These are phyloP conservation scores for Colletotrichum navitas DNA, from an alignment of 2,329 filamentous ascomycete species.

Conservation along the genomic window DNA sequence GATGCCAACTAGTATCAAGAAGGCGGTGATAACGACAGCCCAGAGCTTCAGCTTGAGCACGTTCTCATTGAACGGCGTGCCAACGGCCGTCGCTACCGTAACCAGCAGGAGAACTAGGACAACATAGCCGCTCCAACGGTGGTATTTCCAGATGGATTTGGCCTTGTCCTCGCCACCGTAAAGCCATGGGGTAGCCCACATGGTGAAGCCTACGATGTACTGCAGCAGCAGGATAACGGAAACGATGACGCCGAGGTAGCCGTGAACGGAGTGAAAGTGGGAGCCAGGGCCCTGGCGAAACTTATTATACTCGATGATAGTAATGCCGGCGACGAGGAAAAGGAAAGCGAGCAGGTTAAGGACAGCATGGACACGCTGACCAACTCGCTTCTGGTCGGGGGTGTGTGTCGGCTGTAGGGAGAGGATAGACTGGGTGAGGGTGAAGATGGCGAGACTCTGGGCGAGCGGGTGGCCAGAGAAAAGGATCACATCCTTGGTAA, in stretches of 20 bases:
- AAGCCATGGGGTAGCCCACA: slow-evolving; percentile 80
- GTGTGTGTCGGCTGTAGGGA: slow-evolving; percentile 90
- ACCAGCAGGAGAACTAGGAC: slow-evolving; percentile 77
- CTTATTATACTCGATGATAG: slow-evolving; percentile 89
- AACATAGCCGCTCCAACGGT: slow-evolving; percentile 82
- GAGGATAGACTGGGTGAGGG: slow-evolving; percentile 83
- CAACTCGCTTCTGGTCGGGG: slow-evolving; percentile 75
- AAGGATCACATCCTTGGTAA: slow-evolving; percentile 78
- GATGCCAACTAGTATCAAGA: slow-evolving; percentile 78
- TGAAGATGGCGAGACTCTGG: slow-evolving; percentile 75
- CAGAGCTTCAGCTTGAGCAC: slow-evolving; percentile 81
- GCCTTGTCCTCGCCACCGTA: slow-evolving; percentile 86
- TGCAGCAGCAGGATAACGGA: slow-evolving; percentile 79
- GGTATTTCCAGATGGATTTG: slow-evolving; percentile 90
- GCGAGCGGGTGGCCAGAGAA: slow-evolving; percentile 91
- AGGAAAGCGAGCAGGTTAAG: slow-evolving; percentile 77
- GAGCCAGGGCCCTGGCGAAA: slow-evolving; percentile 67
- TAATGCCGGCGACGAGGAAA: slow-evolving; percentile 72
- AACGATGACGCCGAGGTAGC: slow-evolving; percentile 83
- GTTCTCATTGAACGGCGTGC: slow-evolving; percentile 79
- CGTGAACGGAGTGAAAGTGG: slow-evolving; percentile 87
- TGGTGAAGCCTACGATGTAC: slow-evolving; percentile 82
- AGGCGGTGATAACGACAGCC: slow-evolving; percentile 75
- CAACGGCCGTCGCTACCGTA: slow-evolving; percentile 80
- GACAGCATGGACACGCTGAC: slow-evolving; percentile 73